These are phyloP conservation scores for Cymbidium sinense DNA, from an alignment of 106 monocot genomes.

Conservation along the genomic window DNA sequence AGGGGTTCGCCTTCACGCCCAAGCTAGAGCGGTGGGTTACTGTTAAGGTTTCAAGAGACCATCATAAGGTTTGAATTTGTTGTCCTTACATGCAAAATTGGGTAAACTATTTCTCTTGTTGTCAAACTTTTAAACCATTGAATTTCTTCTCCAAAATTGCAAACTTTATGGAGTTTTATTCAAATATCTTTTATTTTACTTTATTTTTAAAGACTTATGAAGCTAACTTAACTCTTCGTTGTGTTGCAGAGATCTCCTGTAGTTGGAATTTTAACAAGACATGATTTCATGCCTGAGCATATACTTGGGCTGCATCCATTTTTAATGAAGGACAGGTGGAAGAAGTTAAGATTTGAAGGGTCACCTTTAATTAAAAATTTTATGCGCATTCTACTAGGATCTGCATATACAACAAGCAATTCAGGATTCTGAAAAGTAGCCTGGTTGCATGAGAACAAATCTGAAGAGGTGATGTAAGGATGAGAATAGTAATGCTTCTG, in stretches of 20 bases:
- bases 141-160: too few relatives aligned
- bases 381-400: constrained; percentile 9
- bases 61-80: too few relatives aligned
- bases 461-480: too few relatives aligned
- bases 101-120: too few relatives aligned
- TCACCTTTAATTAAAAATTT: constrained; percentile 16
- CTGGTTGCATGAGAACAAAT: background rate
- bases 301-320: constrained; percentile 49
- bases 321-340: constrained; percentile 31
- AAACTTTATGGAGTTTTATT: too few relatives aligned
- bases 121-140: too few relatives aligned
- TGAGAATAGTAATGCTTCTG: background rate
- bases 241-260: constrained; percentile 47
- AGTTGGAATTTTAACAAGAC: constrained; percentile 66
- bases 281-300: constrained; percentile 71
- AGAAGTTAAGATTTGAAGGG: constrained; percentile 27
- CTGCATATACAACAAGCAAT: background rate
- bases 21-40: too few relatives aligned
- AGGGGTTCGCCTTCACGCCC: too few relatives aligned
- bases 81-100: too few relatives aligned
- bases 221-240: background rate
- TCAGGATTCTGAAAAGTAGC: background rate
- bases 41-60: too few relatives aligned
- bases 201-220: too few relatives aligned
- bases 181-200: too few relatives aligned